Base-by-base conservation (phyloP, 2,329 filamentous ascomycete genomes). In the Tolypocladium endophyticum region DNA sequence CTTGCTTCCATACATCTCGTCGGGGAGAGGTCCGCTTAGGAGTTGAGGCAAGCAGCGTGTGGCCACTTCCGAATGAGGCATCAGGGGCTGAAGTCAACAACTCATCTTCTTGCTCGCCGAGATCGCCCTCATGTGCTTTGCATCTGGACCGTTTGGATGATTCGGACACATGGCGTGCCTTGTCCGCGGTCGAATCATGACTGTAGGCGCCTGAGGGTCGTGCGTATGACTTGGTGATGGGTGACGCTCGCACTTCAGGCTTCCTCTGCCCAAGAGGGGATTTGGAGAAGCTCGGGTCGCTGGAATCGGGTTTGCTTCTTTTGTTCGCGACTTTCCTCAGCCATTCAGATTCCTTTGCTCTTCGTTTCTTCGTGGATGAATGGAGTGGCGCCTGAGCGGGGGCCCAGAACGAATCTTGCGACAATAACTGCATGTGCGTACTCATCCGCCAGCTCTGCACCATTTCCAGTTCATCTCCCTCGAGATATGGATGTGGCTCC, bases 381-480 rank as follows among this genome's bases (percentile, higher is more conserved):
- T 58, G 62, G 20, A 55, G 58, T 20, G 56, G 56, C 30, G 55
- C 54, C 23, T 41, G 59, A 20, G 58, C 57, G 18, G 65, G 61
- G 14, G 60, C 59, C 65, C 63, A 71, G 47, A 68, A 63, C 33
- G 57, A 64, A 3, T 64, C 62, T 11, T 62, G 62, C 1, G 57
- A 58, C 6, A 55, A 41, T 23, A 58, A 20, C 20, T 58, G 33
- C n/a, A 36, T 45, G 12, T 56, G 6, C 8, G 72, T 58, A n/a
- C 62, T 57, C 30, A 62, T 61, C 53, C 73, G 69, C 74, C 74
- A 76, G 41, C 62, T 64, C 43, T 72, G 63, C 4, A 75, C 71
- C 30, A 63, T 65, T 4, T 61, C 64, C 11, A 76, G 56, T 33
- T 73, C 71, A n/a, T 70, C 68, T 4, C 68, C 63, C 50, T 70